phyloP scores from a whole-genome alignment of 768 basidiomycete species.

The Termitomyces sp. region DNA sequence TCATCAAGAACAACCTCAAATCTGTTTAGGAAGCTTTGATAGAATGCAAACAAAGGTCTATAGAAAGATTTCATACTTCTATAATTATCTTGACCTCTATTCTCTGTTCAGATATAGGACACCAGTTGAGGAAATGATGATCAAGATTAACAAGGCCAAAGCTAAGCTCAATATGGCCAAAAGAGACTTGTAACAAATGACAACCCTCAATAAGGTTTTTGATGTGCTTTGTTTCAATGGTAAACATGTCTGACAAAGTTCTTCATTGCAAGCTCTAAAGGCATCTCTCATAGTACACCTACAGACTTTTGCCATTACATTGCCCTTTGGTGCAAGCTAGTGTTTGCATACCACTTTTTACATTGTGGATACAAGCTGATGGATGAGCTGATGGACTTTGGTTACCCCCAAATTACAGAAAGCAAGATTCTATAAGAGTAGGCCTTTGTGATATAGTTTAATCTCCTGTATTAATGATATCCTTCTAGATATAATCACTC shows the following conservation, averaged over 20 bases:
- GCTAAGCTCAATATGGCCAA: constrained; percentile 55
- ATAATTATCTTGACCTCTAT: neutral
- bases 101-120: constrained; percentile 56
- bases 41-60: constrained; percentile 60
- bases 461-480: neutral
- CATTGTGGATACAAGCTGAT: constrained; percentile 93
- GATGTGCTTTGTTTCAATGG: neutral
- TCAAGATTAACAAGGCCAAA: constrained; percentile 62
- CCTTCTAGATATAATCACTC: constrained; percentile 84
- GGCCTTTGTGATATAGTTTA: constrained; percentile 21
- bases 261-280: constrained; percentile 50
- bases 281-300: constrained; percentile 62
- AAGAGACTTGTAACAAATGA: constrained; percentile 58
- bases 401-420: constrained; percentile 97
- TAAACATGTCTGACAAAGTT: neutral
- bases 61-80: neutral
- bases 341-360: constrained; percentile 78
- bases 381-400: constrained; percentile 99
- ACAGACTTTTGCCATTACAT: constrained; percentile 81
- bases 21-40: constrained; percentile 60
- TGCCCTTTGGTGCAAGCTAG: constrained; percentile 78
- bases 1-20: constrained; percentile 56
- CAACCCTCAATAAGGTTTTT: constrained; percentile 58
- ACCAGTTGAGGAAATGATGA: constrained; percentile 71
- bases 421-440: constrained; percentile 98